phyloP scores from a whole-genome alignment of 139 green algal species.

The Edaphochlamys debaryana region DNA sequence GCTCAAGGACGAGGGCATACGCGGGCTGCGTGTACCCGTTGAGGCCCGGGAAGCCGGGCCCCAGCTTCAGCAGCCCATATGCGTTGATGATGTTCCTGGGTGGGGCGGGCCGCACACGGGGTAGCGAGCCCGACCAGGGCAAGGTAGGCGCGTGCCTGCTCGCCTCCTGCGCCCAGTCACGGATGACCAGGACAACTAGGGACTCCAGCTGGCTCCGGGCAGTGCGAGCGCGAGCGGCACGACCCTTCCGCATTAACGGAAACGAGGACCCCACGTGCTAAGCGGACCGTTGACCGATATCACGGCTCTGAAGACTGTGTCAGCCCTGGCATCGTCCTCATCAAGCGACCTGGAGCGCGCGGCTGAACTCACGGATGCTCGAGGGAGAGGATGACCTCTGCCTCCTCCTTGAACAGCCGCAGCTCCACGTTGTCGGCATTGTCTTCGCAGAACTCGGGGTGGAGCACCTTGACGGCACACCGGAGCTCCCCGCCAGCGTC shows the following conservation, averaged over 20 bases:
- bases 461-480: conserved; percentile 6
- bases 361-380: conserved; percentile 17
- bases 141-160: no score
- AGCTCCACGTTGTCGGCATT: conserved; percentile 21
- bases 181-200: no score
- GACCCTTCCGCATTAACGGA: not conserved
- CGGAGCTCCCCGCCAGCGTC: not conserved
- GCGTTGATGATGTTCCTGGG: conserved; percentile 30
- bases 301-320: no score
- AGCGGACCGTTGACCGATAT: no score
- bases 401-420: conserved; percentile 15
- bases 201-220: no score
- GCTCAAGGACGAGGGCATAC: conserved; percentile 13
- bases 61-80: conserved; percentile 17
- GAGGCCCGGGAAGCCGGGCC: conserved; percentile 8
- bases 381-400: not conserved
- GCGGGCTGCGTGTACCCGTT: not conserved
- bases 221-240: not conserved
- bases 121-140: no score
- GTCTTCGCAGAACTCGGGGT: conserved; percentile 2
- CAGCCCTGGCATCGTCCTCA: no score
- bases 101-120: no score
- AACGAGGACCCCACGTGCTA: no score
- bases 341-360: no score
- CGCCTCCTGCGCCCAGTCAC: no score